Percentiles rank a stretch among this genome's conserved stretches.
Conservation (phyloP, 208 protist genomes). For the Sergeia podlipaevii region DNA sequence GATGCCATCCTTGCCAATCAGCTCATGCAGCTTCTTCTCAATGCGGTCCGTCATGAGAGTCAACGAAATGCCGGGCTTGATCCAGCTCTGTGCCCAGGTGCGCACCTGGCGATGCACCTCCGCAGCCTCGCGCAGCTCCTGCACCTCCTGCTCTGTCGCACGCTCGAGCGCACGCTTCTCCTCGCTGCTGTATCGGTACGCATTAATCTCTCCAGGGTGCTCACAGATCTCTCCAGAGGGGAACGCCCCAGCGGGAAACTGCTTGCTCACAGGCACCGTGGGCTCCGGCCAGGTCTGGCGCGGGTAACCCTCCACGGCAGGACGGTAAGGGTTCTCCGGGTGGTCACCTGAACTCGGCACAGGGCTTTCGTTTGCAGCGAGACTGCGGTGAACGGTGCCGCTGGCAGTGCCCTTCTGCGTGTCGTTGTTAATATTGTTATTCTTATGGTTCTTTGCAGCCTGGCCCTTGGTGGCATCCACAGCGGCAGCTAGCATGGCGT, state of each 20-base stretch:
- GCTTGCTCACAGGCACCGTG: constrained; percentile 85
- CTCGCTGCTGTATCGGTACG: constrained; percentile 85
- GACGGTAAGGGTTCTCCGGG: constrained; percentile 77
- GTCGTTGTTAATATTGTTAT: constrained; percentile 15
- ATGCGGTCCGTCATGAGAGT: constrained; percentile 92
- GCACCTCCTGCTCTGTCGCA: constrained; percentile 56
- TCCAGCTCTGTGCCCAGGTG: constrained; percentile 80
- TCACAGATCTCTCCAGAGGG: constrained; percentile 83
- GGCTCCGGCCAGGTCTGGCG: constrained; percentile 93
- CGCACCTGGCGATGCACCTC: constrained; percentile 94
- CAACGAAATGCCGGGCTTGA: constrained; percentile 92
- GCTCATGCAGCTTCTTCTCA: constrained; percentile 74
- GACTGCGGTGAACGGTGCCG: constrained; percentile 9
- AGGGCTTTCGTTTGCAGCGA: constrained; percentile 35
- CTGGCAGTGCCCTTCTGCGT: constrained; percentile 16
- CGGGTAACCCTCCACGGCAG: constrained; percentile 22
- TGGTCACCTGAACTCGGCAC: constrained; percentile 62
- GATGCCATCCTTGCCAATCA: constrained; percentile 92
- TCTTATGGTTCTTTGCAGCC: constrained; percentile 23
- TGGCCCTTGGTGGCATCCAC: constrained; percentile 48
- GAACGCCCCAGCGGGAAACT: constrained; percentile 50
- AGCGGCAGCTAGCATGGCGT: constrained; percentile 60
- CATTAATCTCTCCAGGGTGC: constrained; percentile 91
- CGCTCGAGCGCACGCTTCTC: constrained; percentile 91
- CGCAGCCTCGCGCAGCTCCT: constrained; percentile 87